Evolutionary conservation across 441 rosid species (phyloP), one percentile per base, ranked within the genome.

Genomic region (Iberis amara): DNA sequence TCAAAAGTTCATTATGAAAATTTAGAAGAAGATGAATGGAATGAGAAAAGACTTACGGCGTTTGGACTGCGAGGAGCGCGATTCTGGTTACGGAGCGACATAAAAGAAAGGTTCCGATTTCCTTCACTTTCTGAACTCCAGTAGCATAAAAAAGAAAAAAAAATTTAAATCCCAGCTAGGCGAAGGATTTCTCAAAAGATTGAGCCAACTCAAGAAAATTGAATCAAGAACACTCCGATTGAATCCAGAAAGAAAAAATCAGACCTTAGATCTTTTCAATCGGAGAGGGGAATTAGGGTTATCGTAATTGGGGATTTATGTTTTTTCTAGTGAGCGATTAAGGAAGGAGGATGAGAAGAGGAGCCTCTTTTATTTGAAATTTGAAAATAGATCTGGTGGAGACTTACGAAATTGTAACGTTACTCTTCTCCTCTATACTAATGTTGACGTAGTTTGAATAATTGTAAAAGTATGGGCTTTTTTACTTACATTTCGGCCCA

Each of bases 51-150:
- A n/a, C 75, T 76, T 78, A 86, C 94, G 11, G 68, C 4, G 11
- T 64, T 61, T 10, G 95, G 89, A 43, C 85, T 88, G 12, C 86
- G 95, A 7, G 98, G 98, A 40, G 84, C 76, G 49, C 86, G 69
- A 52, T 85, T 91, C 77, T 91, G 96, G 50, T 76, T 80, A 39
- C 98, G 86, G 7, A 86, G 73, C 10, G 95, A 57, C 96, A 88
- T 87, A 11, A 14, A 11, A 5, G 9, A 3, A 1, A 5, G 3
- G 18, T 39, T 28, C 11, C 11, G 51, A 43, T n/a, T 5, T 41
- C 18, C 6, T 40, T 52, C 36, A 26, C 43, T 37, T 23, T 39
- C n/a, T n/a, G n/a, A n/a, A n/a, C n/a, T n/a, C n/a, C n/a, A n/a
- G n/a, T n/a, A n/a, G n/a, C n/a, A n/a, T n/a, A n/a, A n/a, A n/a